Evolutionary conservation across 192 early-diverging fungal species (phyloP).

Genomic region (Lobosporangium transversale): DNA sequence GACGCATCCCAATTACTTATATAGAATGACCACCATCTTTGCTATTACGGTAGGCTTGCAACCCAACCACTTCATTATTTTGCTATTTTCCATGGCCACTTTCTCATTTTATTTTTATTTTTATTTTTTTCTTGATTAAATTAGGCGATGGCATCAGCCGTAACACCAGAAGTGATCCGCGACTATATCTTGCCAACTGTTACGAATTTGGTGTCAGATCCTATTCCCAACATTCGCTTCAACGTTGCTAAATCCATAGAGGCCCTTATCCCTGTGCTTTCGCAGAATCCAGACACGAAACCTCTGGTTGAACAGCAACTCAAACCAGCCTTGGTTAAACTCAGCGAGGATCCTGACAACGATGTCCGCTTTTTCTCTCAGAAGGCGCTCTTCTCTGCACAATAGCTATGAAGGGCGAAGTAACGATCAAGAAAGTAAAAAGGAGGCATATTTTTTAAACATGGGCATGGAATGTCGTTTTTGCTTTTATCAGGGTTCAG

Average conservation of each 20-base stretch:
- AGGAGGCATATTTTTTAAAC: too few species aligned
- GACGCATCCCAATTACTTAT: conserved; percentile 93
- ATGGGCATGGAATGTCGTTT: too few species aligned
- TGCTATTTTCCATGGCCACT: neutral
- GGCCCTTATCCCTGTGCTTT: conserved; percentile 81
- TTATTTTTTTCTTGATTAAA: conserved; percentile 7
- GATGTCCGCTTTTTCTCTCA: conserved; percentile 96
- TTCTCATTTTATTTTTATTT: neutral
- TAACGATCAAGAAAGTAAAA: too few species aligned
- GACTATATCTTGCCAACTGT: conserved; percentile 92
- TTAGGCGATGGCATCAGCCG: conserved; percentile 87
- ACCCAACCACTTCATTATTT: neutral
- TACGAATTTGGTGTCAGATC: conserved; percentile 84
- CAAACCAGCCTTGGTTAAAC: conserved; percentile 83
- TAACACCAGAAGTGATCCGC: conserved; percentile 87
- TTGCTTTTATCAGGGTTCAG: too few species aligned
- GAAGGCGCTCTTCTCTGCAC: conserved; percentile 65
- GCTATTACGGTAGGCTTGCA: conserved; percentile 82
- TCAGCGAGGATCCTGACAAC: conserved; percentile 89
- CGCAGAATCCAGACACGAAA: conserved; percentile 68
- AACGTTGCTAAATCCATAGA: conserved; percentile 97
- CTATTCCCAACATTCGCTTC: conserved; percentile 99
- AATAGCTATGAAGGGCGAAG: too few species aligned
- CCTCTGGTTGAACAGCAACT: conserved; percentile 73
- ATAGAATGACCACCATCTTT: conserved; percentile 98